Evolutionary conservation across 1,284 basidiomycete genomes (phyloP).

Genomic region (Naganishia albida): DNA sequence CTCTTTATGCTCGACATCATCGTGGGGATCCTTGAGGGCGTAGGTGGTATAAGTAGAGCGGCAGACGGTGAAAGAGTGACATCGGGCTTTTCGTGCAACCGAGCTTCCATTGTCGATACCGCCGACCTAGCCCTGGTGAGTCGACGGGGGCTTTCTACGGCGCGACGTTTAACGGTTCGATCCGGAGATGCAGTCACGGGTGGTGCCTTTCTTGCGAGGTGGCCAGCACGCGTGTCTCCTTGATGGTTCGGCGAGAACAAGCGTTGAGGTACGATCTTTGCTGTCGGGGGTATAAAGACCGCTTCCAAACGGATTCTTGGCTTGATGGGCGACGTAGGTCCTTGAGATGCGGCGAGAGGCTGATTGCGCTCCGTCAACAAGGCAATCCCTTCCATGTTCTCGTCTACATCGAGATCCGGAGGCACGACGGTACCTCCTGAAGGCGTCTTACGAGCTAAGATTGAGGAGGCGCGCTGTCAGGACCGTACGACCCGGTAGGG

Average conservation of each 20-base stretch:
- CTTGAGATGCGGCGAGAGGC: neutral
- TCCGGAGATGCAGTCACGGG: neutral
- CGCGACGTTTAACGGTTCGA: conserved; percentile 12
- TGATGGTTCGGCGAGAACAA: neutral
- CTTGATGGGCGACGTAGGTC: conserved; percentile 2
- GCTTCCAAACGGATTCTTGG: conserved; percentile 12
- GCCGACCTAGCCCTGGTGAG: conserved; percentile 5
- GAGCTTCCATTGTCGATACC: neutral
- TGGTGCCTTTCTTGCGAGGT: neutral
- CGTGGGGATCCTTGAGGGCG: conserved; percentile 19
- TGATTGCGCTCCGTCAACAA: neutral
- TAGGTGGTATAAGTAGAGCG: no score
- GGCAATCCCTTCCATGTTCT: neutral
- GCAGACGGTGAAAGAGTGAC: neutral
- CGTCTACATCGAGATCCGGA: conserved; percentile 3
- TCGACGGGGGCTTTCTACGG: neutral
- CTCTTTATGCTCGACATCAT: conserved; percentile 22
- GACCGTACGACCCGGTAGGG: neutral
- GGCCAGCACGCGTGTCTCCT: neutral
- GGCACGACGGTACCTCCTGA: conserved; percentile 20
- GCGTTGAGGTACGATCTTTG: conserved; percentile 1
- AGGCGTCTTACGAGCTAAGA: conserved; percentile 22
- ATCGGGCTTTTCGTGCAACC: neutral
- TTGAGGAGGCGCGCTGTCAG: neutral
- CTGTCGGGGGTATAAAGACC: conserved; percentile 5